Percentiles rank a stretch among this genome's conserved stretches.
These are phyloP conservation scores for Apiospora phragmitis DNA, from an alignment of 2,329 filamentous ascomycete genomes.

Conservation along the genomic window DNA sequence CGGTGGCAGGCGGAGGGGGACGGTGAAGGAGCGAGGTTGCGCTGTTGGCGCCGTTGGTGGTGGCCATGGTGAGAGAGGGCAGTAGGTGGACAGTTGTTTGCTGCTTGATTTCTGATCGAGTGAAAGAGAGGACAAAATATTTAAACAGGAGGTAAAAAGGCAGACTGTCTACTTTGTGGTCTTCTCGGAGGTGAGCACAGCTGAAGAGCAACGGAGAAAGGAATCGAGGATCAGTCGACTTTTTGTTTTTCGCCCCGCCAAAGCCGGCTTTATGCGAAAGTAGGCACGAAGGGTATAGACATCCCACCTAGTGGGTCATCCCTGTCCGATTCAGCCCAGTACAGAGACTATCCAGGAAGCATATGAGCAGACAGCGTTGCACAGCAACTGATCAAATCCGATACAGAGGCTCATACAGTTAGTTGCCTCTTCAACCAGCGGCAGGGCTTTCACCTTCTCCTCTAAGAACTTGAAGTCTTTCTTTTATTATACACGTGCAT, in stretches of 20 bases:
- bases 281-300: not conserved
- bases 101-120: not conserved
- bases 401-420: not conserved
- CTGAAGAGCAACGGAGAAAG: not conserved
- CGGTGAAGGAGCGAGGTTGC: constrained; percentile 25
- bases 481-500: not conserved
- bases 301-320: not conserved
- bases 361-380: not conserved
- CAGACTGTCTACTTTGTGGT: not conserved
- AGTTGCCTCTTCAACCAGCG: not conserved
- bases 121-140: not conserved
- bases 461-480: not conserved
- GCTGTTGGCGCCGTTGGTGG: constrained; percentile 23
- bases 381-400: not conserved
- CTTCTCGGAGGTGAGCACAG: not conserved
- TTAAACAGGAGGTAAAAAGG: not conserved
- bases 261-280: constrained; percentile 1
- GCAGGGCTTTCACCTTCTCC: not conserved
- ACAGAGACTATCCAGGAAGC: too few species aligned
- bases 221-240: not conserved
- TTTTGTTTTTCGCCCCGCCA: constrained; percentile 5
- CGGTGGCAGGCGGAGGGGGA: constrained; percentile 32
- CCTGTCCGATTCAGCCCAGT: not conserved
- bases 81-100: not conserved
- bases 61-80: constrained; percentile 17